A percentile compares a stretch with the other conserved stretches of the same genome.
These are phyloP conservation scores for Melampsora larici-populina DNA, from an alignment of 1,284 basidiomycete genomes.

Conservation along the genomic window DNA sequence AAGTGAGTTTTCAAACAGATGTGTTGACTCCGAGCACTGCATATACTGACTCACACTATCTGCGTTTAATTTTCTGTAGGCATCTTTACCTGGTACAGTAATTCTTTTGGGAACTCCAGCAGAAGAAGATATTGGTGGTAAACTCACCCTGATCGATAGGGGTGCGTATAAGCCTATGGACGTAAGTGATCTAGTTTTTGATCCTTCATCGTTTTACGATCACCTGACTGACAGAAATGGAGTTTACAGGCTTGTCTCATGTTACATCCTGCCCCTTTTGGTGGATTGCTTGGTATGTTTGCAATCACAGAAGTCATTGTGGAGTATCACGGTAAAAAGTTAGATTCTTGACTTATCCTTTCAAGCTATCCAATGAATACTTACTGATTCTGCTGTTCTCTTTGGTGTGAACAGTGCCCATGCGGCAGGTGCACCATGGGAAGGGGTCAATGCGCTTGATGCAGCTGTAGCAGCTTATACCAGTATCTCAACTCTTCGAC, in stretches of 20 bases:
- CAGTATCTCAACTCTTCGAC: constrained; percentile 68
- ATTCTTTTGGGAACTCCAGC: constrained; percentile 81
- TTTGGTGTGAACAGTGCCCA: constrained; percentile 47
- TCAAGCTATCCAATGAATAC: neutral
- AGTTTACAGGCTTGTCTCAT: constrained; percentile 33
- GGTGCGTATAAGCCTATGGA: constrained; percentile 74
- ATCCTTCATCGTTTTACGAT: constrained; percentile 61
- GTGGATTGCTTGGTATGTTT: constrained; percentile 34
- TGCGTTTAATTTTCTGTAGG: constrained; percentile 49
- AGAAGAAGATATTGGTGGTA: constrained; percentile 76
- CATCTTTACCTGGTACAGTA: constrained; percentile 67
- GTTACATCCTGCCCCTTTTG: constrained; percentile 38
- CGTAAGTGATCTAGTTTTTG: constrained; percentile 58
- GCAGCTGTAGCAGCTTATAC: constrained; percentile 77
- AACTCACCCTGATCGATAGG: constrained; percentile 66
- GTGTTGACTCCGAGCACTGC: neutral
- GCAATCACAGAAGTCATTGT: constrained; percentile 65
- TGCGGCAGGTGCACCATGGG: constrained; percentile 65
- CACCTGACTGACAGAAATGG: neutral
- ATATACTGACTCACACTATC: neutral
- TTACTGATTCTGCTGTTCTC: neutral
- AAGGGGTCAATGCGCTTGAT: constrained; percentile 77
- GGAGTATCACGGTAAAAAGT: constrained; percentile 43
- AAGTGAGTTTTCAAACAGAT: constrained; percentile 31
- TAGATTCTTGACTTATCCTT: constrained; percentile 45